Base-by-base conservation (phyloP, 345 rosid species). In the Nephelium lappaceum region DNA sequence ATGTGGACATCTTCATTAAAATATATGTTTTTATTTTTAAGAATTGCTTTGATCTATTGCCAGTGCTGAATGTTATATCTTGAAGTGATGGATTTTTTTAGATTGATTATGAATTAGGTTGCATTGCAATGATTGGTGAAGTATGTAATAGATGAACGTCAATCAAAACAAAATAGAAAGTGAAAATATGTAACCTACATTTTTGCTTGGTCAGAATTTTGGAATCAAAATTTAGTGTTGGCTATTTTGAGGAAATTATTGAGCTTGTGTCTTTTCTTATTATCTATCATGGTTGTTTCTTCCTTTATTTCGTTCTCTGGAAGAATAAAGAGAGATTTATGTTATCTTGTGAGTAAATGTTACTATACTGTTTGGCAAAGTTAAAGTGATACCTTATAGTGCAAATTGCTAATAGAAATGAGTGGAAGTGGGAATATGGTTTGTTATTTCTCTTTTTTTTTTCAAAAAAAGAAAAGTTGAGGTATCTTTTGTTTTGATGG, bases 361-460 rank as follows among this genome's bases (percentile, higher is more conserved):
- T 45, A 45, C 51, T 45, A 45, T 25, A 38, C 38, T 11, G 31
- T 39, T 60, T 31, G 58, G 25, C 69, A 14, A 31, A 57, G 21
- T 63, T 63, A n/a, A 63, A 47, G 57, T 47, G 70, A 45, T 65
- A 11, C 31, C 31, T 42, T 75, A 49, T 51, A 67, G 0, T 60
- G 64, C 60, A n/a, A 62, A 49, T 18, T 60, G 75, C 47, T 42
- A 42, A 19, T 65, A 25, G 45, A 49, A n/a, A 39, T 25, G 2
- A 12, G 61, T 74, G 63, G 31, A 16, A 60, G 42, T 12, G 19
- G 42, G 47, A 6, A 36, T 57, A 43, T 25, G 8, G 57, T 47
- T 63, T 75, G 43, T 77, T 68, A 12, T 63, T 74, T 73, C 10
- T 63, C 8, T 0, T 43, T 63, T 74, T 73, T 7, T 63, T 11